phyloP scores from a whole-genome alignment of 306 rosid genomes.

The Corylus americana region DNA sequence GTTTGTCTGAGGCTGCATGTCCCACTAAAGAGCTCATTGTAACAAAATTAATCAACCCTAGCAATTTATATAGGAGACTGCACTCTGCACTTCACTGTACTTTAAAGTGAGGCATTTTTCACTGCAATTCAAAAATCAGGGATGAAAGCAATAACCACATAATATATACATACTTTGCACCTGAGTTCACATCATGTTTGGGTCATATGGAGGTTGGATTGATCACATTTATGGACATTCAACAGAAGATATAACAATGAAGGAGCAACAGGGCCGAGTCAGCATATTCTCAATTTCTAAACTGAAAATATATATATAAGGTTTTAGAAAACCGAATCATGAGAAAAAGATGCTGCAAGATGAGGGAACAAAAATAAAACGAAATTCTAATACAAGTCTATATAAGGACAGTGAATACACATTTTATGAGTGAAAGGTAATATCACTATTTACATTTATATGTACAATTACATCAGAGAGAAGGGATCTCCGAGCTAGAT shows the following conservation, averaged over 20 bases:
- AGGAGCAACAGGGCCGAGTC: background rate
- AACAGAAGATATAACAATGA: background rate
- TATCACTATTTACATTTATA: conserved; percentile 47
- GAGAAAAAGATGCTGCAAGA: conserved; percentile 10
- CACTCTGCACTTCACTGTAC: too few species aligned
- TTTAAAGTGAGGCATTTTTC: too few species aligned
- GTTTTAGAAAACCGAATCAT: conserved; percentile 7
- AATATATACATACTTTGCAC: background rate
- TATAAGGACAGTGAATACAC: background rate
- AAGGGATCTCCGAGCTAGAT: conserved; percentile 51
- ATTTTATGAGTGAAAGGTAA: background rate
- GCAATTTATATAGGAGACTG: too few species aligned
- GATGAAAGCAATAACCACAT: background rate
- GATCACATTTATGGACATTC: background rate
- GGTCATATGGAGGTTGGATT: background rate
- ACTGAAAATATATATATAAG: background rate
- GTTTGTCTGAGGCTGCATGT: too few species aligned
- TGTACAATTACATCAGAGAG: conserved; percentile 52
- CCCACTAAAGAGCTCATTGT: too few species aligned
- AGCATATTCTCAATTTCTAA: conserved; percentile 12
- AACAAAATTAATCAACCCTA: too few species aligned
- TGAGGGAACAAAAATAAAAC: background rate
- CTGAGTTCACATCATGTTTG: background rate
- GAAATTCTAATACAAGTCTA: conserved; percentile 8
- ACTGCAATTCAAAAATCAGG: too few species aligned